Percentiles rank a stretch among this genome's conserved stretches.
Evolutionary conservation across 2,329 filamentous ascomycete genomes (phyloP).

Genomic region (Neoscytalidium dimidiatum): DNA sequence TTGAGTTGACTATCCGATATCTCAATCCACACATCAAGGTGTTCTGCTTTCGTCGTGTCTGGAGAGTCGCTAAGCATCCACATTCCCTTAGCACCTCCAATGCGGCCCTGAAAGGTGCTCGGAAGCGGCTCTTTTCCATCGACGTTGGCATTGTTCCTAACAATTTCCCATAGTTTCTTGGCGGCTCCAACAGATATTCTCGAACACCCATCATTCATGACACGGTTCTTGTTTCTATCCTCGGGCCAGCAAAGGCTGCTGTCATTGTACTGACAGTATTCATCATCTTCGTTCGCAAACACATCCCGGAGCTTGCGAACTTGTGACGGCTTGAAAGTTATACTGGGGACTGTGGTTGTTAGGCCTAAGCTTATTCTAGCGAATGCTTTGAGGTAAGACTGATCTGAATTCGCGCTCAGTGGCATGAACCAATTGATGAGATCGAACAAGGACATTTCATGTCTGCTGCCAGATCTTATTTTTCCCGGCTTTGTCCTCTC

Average conservation of each 20-base stretch:
- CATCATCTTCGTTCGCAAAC: conserved; percentile 33
- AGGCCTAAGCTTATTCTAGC: conserved; percentile 45
- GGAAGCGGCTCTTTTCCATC: conserved; percentile 60
- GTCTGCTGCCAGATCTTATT: neutral
- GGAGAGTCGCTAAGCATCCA: conserved; percentile 64
- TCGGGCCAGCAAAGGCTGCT: conserved; percentile 27
- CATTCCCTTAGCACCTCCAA: conserved; percentile 74
- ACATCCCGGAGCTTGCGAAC: conserved; percentile 35
- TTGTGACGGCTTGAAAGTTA: conserved; percentile 40
- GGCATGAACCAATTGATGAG: conserved; percentile 45
- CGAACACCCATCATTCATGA: conserved; percentile 61
- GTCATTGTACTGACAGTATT: conserved; percentile 41
- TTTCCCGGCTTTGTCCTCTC: neutral
- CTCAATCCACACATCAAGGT: conserved; percentile 62
- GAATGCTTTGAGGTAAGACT: conserved; percentile 44
- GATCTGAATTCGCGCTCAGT: conserved; percentile 34
- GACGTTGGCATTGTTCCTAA: conserved; percentile 52
- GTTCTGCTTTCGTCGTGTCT: conserved; percentile 43
- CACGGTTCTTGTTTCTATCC: conserved; percentile 17
- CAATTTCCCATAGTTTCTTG: conserved; percentile 51
- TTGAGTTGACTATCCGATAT: conserved; percentile 68
- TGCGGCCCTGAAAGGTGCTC: conserved; percentile 66
- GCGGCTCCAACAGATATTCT: conserved; percentile 65
- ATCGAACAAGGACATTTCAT: conserved; percentile 24
- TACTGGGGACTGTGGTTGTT: conserved; percentile 41